phyloP scores from a whole-genome alignment of 2,329 filamentous ascomycete species.

The Beauveria asiatica region DNA sequence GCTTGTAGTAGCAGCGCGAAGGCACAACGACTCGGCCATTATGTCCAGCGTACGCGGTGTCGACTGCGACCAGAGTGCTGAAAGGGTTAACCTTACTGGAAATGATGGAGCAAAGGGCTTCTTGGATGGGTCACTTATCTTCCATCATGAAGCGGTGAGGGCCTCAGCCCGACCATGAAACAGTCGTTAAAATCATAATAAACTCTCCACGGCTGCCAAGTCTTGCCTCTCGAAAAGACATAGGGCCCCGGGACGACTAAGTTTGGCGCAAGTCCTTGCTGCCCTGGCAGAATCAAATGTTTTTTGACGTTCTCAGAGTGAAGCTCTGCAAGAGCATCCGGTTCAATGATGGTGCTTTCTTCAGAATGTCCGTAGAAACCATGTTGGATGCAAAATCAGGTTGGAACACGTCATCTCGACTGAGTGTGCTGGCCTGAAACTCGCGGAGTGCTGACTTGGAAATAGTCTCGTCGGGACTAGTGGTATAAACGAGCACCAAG shows the following conservation, averaged over 20 bases:
- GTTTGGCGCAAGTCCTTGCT: neutral
- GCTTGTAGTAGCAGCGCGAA: constrained; percentile 8
- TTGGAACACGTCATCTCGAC: neutral
- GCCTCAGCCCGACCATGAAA: constrained; percentile 1
- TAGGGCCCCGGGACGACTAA: constrained; percentile 3
- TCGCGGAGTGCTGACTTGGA: neutral
- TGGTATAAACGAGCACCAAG: neutral
- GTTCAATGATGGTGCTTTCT: neutral
- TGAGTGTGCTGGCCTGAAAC: neutral
- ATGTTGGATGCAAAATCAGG: neutral
- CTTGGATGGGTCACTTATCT: neutral
- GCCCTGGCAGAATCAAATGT: neutral
- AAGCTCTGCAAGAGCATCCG: neutral
- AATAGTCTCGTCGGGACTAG: neutral
- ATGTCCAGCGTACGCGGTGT: neutral
- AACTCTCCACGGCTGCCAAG: constrained; percentile 10
- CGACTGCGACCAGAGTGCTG: neutral
- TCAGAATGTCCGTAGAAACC: neutral
- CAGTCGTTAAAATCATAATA: constrained; percentile 8
- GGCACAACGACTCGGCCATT: constrained; percentile 6
- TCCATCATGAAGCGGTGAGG: neutral
- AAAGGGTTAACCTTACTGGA: too few species aligned
- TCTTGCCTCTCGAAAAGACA: neutral
- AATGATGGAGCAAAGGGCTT: too few species aligned
- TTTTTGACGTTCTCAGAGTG: neutral